phyloP scores from a whole-genome alignment of 192 early-diverging fungal species.

The Umbelopsis ramanniana region DNA sequence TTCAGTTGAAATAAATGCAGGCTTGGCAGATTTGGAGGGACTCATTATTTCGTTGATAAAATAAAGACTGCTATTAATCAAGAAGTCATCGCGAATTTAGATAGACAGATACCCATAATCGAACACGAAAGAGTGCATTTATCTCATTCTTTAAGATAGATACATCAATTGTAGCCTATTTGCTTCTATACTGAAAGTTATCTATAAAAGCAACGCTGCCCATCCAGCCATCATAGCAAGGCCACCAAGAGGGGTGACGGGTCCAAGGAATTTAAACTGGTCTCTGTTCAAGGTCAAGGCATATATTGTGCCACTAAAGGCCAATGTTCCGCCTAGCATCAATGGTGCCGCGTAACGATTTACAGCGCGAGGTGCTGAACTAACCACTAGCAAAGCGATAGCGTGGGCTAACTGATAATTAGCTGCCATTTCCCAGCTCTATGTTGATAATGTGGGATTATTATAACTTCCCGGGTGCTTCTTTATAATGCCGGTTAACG shows the following conservation, averaged over 20 bases:
- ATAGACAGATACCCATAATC: too few species aligned
- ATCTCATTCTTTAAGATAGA: too few species aligned
- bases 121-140: too few species aligned
- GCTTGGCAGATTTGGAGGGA: background rate
- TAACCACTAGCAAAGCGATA: conserved; percentile 53
- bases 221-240: conserved; percentile 61
- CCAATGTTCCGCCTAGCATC: conserved; percentile 53
- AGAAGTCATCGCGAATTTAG: too few species aligned
- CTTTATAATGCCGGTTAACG: conserved; percentile 10
- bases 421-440: conserved; percentile 59
- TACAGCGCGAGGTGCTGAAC: conserved; percentile 43
- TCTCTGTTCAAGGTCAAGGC: conserved; percentile 51
- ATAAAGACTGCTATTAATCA: too few species aligned
- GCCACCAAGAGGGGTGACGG: conserved; percentile 66
- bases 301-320: conserved; percentile 65
- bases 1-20: too few species aligned
- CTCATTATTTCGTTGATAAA: too few species aligned
- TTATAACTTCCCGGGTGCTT: background rate
- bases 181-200: too few species aligned
- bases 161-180: too few species aligned
- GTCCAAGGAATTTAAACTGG: conserved; percentile 51
- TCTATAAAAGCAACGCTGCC: conserved; percentile 42
- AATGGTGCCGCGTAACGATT: conserved; percentile 49
- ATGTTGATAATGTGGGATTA: background rate
- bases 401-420: conserved; percentile 58